Base-by-base conservation (phyloP, 768 basidiomycete species). In the Coprinopsis marcescibilis region DNA sequence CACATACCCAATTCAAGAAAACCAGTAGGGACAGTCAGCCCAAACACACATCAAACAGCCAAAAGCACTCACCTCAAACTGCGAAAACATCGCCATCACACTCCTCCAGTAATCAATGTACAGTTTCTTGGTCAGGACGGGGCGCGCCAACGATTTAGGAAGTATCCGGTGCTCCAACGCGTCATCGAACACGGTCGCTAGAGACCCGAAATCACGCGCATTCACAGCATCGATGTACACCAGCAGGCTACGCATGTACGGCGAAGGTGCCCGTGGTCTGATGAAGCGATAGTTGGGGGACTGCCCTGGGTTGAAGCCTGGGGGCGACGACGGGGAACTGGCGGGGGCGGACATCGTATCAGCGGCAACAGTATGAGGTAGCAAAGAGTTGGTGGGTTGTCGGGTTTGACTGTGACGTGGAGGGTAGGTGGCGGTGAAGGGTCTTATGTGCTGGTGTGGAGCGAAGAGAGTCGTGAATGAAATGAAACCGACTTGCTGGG, bases 141-240 rank as follows among this genome's bases (percentile, higher is more conserved):
- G 67, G 37, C 64, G 57, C 34, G 60, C 60, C 20, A 70, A 50
- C 13, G 62, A 62, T 19, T 56, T 50, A 2, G 69, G 69, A 8
- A 70, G 52, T 37, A 66, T 67, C 3, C 62, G 60, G 46, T 69
- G 67, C 34, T 65, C 65, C 7, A 71, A 58, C 24, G 49, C 41
- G 1, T 61, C 58, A 52, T 67, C 63, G 45, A 69, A 67, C 26
- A 61, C 57, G 10, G 57, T 53, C 17, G 63, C 49, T 41, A 63
- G 53, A 12, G 53, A 51, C 19, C 62, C 60, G 25, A 57, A 39
- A 49, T 68, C 61, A 59, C 61, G 61, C 4, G 55, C 39, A 29
- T 67, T 59, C 20, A 64, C 52, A 14, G 64, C 66, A 36, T 64
- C 58, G 30, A 64, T 45, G 42, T 63, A 68, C 19, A 53, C 56